Conservation (phyloP, 164 flowering plant genomes). For the Aristolochia californica region DNA sequence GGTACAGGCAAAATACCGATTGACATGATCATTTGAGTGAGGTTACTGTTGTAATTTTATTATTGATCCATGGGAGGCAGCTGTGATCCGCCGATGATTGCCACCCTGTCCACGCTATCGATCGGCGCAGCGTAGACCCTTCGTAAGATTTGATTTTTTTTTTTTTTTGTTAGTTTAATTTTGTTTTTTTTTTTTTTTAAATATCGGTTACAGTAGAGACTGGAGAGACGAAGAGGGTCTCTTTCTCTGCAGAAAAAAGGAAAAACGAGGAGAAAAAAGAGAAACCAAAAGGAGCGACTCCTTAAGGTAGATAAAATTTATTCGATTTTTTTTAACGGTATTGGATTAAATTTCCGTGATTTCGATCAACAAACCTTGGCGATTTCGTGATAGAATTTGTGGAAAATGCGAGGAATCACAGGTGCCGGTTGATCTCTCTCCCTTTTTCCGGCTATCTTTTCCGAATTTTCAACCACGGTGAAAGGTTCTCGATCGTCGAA, state of each 20-base stretch:
- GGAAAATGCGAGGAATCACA: constrained; percentile 11
- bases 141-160: no score
- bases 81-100: no score
- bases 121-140: no score
- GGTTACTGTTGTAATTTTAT: no score
- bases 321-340: constrained; percentile 1
- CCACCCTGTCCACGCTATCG: no score
- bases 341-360: constrained; percentile 6
- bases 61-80: no score
- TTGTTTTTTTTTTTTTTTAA: no score
- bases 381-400: not conserved
- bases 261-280: not conserved
- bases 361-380: not conserved
- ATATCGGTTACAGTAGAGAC: not conserved
- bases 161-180: no score
- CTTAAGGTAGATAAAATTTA: not conserved
- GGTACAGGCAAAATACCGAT: no score
- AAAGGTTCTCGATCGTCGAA: not conserved
- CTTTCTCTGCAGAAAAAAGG: constrained; percentile 6
- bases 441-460: not conserved
- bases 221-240: not conserved
- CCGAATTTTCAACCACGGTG: not conserved
- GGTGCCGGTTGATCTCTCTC: constrained; percentile 13
- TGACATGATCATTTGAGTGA: no score
- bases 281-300: not conserved